Conservation (phyloP, 2,329 filamentous ascomycete species). For the Aspergillus calidoustus region DNA sequence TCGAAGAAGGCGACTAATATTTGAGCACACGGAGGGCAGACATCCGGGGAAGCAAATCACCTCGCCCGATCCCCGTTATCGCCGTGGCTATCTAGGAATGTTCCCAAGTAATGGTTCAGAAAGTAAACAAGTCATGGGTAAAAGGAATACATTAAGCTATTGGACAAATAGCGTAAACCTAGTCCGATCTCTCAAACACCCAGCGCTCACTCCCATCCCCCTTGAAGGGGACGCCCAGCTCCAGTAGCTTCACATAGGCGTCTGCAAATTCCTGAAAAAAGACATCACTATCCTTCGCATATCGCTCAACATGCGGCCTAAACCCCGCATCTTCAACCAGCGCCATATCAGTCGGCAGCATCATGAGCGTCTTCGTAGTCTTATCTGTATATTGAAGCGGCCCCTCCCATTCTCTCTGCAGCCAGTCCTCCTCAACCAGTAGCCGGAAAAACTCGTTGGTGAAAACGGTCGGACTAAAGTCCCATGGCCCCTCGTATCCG, state of each 20-base stretch:
- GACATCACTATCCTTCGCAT: constrained; percentile 84
- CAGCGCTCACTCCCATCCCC: constrained; percentile 64
- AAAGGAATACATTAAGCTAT: no score
- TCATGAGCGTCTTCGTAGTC: constrained; percentile 87
- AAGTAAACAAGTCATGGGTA: no score
- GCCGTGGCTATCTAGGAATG: no score
- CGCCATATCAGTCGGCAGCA: constrained; percentile 90
- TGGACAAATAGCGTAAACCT: constrained; percentile 14
- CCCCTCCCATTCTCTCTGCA: constrained; percentile 87
- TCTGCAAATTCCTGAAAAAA: constrained; percentile 94
- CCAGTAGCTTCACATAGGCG: constrained; percentile 80
- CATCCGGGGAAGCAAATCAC: no score
- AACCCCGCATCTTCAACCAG: constrained; percentile 88
- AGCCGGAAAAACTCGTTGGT: constrained; percentile 95
- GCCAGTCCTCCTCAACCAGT: constrained; percentile 89
- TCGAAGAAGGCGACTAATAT: no score
- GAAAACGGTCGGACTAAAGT: constrained; percentile 84
- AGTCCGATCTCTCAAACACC: constrained; percentile 65
- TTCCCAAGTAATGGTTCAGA: no score
- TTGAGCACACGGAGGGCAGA: no score
- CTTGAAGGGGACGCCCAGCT: constrained; percentile 89
- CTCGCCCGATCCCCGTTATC: no score
- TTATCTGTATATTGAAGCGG: constrained; percentile 90
- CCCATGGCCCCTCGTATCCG: constrained; percentile 88
- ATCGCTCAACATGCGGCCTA: constrained; percentile 77